Conservation (phyloP, 306 rosid genomes). For the Sindora glabra region DNA sequence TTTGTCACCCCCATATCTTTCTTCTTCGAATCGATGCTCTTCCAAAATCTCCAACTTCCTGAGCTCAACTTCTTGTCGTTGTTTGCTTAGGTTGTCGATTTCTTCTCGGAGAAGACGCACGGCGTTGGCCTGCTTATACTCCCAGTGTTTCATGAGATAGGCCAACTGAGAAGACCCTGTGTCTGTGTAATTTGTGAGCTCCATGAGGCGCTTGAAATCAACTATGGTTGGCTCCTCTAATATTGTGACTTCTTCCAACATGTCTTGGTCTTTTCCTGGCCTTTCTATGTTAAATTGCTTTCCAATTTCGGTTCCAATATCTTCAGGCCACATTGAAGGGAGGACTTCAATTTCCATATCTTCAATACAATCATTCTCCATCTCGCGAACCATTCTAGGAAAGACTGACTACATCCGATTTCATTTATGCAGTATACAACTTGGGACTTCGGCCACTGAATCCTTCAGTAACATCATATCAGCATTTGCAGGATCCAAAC, state of each 20-base stretch:
- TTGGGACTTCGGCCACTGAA: constrained; percentile 10
- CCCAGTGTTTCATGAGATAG: constrained; percentile 76
- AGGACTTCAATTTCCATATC: constrained; percentile 80
- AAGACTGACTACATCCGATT: constrained; percentile 34
- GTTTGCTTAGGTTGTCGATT: constrained; percentile 70
- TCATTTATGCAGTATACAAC: constrained; percentile 12
- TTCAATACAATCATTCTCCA: constrained; percentile 66
- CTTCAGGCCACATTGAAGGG: constrained; percentile 99
- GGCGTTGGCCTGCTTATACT: constrained; percentile 82
- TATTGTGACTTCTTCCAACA: constrained; percentile 77
- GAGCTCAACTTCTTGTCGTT: constrained; percentile 71
- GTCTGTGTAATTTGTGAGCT: constrained; percentile 75
- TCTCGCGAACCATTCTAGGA: constrained; percentile 75
- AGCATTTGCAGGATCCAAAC: constrained; percentile 12
- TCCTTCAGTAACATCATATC: not conserved
- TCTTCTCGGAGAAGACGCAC: constrained; percentile 85
- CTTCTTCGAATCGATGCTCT: constrained; percentile 70
- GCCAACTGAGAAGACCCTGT: constrained; percentile 84
- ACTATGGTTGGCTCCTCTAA: constrained; percentile 72
- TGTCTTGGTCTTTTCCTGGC: constrained; percentile 83
- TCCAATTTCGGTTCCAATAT: constrained; percentile 61
- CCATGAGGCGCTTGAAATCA: constrained; percentile 76
- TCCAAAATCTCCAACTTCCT: constrained; percentile 78
- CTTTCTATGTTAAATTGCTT: constrained; percentile 84
- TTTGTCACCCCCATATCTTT: constrained; percentile 58